These are phyloP conservation scores for Phytophthora colocasiae DNA, from an alignment of 352 stramenopile species.

Conservation along the genomic window DNA sequence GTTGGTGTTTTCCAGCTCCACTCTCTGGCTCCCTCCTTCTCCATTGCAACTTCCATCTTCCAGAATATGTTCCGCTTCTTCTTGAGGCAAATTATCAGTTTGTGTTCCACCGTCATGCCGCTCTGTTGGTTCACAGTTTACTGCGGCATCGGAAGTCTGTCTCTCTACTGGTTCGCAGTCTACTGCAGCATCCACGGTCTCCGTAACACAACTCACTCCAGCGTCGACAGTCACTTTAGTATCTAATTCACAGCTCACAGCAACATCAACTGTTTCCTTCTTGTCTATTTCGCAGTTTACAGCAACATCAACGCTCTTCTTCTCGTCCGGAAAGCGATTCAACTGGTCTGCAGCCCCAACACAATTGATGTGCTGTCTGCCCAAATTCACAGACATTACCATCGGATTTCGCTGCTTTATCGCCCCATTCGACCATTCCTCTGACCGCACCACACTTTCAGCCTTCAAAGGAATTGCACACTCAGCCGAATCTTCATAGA, in stretches of 20 bases:
- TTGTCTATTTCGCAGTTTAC: constrained; percentile 10
- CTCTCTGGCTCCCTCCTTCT: background rate
- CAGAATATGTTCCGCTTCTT: background rate
- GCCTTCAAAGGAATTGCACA: background rate
- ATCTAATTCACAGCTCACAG: constrained; percentile 10
- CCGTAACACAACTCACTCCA: constrained; percentile 17
- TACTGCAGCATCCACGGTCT: constrained; percentile 13
- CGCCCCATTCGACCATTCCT: constrained; percentile 22
- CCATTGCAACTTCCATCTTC: background rate
- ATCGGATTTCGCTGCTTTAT: constrained; percentile 32
- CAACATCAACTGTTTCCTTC: constrained; percentile 2
- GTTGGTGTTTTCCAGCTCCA: background rate
- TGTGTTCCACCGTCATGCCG: constrained; percentile 18
- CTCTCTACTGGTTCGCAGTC: constrained; percentile 8
- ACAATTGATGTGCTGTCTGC: background rate
- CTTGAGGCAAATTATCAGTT: constrained; percentile 15
- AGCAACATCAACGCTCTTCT: constrained; percentile 18
- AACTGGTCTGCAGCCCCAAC: constrained; percentile 3
- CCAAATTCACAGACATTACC: constrained; percentile 40
- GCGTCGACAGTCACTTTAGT: constrained; percentile 9
- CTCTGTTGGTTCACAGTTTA: constrained; percentile 17
- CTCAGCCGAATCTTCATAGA: background rate
- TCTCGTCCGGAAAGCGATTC: background rate
- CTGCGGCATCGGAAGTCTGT: constrained; percentile 10
- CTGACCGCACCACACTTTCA: constrained; percentile 19